Evolutionary conservation across 768 basidiomycete genomes (phyloP).

Genomic region (Tricholoma matsutake): DNA sequence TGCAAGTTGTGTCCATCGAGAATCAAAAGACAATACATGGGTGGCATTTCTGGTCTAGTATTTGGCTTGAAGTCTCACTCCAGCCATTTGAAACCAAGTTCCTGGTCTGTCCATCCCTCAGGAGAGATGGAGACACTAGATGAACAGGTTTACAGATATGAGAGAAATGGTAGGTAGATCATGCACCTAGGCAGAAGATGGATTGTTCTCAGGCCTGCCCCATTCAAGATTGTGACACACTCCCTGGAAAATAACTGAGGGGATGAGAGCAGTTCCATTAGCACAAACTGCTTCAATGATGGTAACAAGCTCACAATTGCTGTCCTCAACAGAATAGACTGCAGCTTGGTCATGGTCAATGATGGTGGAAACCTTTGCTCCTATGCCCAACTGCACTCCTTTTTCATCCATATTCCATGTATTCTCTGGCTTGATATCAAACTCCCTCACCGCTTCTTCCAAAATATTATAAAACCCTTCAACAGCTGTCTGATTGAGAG

Average conservation of each 20-base stretch:
- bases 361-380: constrained; percentile 9
- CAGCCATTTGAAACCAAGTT: constrained; percentile 19
- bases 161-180: no score
- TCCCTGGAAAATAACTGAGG: constrained; percentile 39
- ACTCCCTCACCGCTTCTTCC: neutral
- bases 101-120: constrained; percentile 1
- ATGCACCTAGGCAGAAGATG: constrained; percentile 1
- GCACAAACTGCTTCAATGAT: constrained; percentile 44
- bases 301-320: constrained; percentile 42
- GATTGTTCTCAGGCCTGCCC: constrained; percentile 3
- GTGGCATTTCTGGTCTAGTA: constrained; percentile 8
- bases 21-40: neutral
- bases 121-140: neutral
- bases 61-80: constrained; percentile 17
- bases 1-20: constrained; percentile 3
- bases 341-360: constrained; percentile 16
- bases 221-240: constrained; percentile 12
- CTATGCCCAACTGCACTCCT: constrained; percentile 25
- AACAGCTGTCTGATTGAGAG: neutral
- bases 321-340: constrained; percentile 21
- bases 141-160: neutral
- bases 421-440: neutral
- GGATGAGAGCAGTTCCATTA: constrained; percentile 34
- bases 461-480: neutral
- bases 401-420: constrained; percentile 19